Evolutionary conservation across 2,329 filamentous ascomycete genomes (phyloP), one percentile per base, ranked within the genome.

Genomic region (Colletotrichum cuscutae): DNA sequence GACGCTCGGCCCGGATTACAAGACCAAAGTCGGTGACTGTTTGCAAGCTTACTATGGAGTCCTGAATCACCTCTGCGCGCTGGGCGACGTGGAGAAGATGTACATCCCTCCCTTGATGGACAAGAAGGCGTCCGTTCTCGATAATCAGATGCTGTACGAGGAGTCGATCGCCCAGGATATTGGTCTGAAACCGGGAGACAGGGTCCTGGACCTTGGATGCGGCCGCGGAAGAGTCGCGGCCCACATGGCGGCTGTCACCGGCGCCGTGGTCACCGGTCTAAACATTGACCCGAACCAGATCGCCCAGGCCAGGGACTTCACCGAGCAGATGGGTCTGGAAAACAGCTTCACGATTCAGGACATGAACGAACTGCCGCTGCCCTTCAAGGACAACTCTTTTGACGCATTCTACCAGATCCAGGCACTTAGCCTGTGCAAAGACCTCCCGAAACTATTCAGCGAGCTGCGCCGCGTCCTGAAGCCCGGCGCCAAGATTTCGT

Each of bases 371-470:
- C 81, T 88, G 37, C 87, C 87, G 1, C 81, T 89, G 1, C 87
- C 87, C 1, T 88, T 89, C 68, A 83, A 78, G 15, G 84, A 88
- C 74, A 79, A 78, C 30, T 82, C 81, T 54, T 88, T 89, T 76
- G 86, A 89, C 69, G 86, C 83, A 35, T 88, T 89, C 72, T 89
- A 85, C 83, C 88, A 85, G 86, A 91, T 84, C 85, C 91, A 84
- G 83, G 91, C 81, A 68, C 86, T 84, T 77, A 90, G 83, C 82
- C 86, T 84, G 35, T 88, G 85, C 81, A 86, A 86, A 73, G 86
- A 89, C 65, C 81, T 86, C 2, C 76, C 80, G 3, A 79, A 81
- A 8, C 81, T 88, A 12, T 88, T 88, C 79, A 79, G 78, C 61
- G 87, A 89, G 77, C 79, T 89, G 65, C 84, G 81, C 77, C 83